Percentiles rank a stretch among this genome's conserved stretches.
Evolutionary conservation across 768 basidiomycete species (phyloP).

Genomic region (Gymnopilus junonius): DNA sequence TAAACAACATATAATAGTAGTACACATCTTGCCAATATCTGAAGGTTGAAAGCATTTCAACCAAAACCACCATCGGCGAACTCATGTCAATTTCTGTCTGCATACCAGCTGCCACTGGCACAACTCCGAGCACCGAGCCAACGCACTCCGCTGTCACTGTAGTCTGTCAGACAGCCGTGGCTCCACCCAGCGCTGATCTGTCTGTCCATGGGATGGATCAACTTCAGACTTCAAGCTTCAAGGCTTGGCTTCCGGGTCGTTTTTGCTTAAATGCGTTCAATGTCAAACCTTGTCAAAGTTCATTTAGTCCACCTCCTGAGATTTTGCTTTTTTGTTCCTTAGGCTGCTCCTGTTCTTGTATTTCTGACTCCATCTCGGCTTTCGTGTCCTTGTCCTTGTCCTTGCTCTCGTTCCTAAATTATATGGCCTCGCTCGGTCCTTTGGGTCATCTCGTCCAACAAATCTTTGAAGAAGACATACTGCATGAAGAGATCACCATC

Average conservation of each 20-base stretch:
- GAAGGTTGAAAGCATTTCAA: no score
- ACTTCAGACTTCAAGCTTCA: no score
- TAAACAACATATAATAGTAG: background rate
- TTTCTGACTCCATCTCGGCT: no score
- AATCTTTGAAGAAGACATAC: background rate
- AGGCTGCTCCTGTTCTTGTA: no score
- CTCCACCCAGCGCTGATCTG: no score
- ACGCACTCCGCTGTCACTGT: background rate
- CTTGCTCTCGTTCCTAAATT: background rate
- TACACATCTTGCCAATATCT: background rate
- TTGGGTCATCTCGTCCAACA: background rate
- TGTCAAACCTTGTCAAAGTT: no score
- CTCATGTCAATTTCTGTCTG: background rate
- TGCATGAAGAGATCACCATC: constrained; percentile 1
- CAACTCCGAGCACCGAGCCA: background rate
- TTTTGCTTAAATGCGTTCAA: no score
- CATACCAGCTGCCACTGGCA: background rate
- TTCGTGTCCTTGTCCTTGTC: background rate
- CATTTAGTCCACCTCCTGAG: no score
- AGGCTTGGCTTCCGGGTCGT: no score
- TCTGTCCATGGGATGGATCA: no score
- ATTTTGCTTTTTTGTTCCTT: no score
- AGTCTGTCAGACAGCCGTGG: background rate
- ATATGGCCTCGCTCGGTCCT: background rate
- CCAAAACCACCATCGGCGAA: background rate